Base-by-base conservation (phyloP, 164 flowering plant species). In the Kalanchoe fedtschenkoi region DNA sequence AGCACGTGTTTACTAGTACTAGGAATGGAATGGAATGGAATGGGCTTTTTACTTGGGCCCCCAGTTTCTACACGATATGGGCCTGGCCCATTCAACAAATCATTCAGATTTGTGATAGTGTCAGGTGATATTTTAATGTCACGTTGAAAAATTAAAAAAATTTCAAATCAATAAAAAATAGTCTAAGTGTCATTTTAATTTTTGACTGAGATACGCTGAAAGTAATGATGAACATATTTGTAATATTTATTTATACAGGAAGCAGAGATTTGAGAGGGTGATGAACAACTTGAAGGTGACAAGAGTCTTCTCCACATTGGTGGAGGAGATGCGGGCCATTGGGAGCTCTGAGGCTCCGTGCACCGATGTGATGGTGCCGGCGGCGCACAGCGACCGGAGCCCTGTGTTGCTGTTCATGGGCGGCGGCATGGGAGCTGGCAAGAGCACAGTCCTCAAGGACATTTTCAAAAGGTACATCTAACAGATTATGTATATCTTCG, bases 401-500 rank as follows among this genome's bases (percentile, higher is more conserved):
- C 99, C 99, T 0, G 86, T 93, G 10, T 81, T 93, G 34, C 89
- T 93, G 24, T 75, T 93, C 17, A 85, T 93, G 99, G 99, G 99
- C 54, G 99, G 99, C 62, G 99, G 99, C 5, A 93, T 93, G 99
- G 99, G 99, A 2, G 99, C 96, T 24, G 99, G 99, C 70, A 93
- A 90, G 74, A 93, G 99, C 86, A 93, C 97, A 11, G 97, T 88
- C 66, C 91, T 88, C 67, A 90, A 88, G 61, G 89, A 88, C 62
- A 75, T 93, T 43, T 84, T 80, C 66, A 78, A 83, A 65, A 89
- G 86, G 98, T 93, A 72, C 26, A 9, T 15, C 0, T 26, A 8
- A 16, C 6, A 6, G 14, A 21, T n/a, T 17, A 11, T n/a, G 5
- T 4, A 34, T 16, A 28, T 16, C 6, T 56, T 29, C 19, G 11